These are phyloP conservation scores for Corylus heterophylla DNA, from an alignment of 306 rosid genomes.

Conservation along the genomic window DNA sequence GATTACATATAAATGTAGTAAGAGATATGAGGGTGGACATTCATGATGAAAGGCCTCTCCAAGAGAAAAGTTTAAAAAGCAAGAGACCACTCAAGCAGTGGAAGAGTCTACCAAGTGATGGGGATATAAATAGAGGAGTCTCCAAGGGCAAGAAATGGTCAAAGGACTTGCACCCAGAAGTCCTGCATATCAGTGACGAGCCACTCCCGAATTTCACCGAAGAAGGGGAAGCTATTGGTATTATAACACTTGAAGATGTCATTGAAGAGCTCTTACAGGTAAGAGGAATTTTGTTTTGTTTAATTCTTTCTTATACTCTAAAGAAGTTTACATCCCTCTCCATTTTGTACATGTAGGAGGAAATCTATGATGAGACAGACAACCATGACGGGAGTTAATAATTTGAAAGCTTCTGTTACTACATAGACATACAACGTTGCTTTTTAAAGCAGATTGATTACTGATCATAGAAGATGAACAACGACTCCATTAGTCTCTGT, in stretches of 20 bases:
- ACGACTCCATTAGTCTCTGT: neutral
- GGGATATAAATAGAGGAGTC: constrained; percentile 39
- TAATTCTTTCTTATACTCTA: neutral
- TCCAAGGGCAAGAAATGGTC: constrained; percentile 82
- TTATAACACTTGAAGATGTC: constrained; percentile 90
- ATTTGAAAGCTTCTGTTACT: neutral
- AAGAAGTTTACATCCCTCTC: neutral
- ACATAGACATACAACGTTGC: neutral
- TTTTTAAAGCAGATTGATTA: neutral
- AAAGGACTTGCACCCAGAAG: constrained; percentile 72
- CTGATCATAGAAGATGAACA: neutral
- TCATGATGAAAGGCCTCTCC: constrained; percentile 59
- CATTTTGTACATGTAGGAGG: constrained; percentile 63
- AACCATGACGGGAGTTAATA: constrained; percentile 33
- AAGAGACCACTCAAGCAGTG: constrained; percentile 61
- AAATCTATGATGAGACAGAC: constrained; percentile 93
- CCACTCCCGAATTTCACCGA: constrained; percentile 69
- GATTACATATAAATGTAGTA: constrained; percentile 31
- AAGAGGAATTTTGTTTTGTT: constrained; percentile 8
- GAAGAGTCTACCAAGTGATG: constrained; percentile 61
- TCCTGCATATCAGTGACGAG: constrained; percentile 64
- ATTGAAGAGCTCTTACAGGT: constrained; percentile 98
- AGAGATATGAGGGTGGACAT: constrained; percentile 71
- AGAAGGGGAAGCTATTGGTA: constrained; percentile 87
- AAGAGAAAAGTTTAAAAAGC: constrained; percentile 49